phyloP scores from a whole-genome alignment of 2,329 filamentous ascomycete genomes.

The Aspergillus texensis region DNA sequence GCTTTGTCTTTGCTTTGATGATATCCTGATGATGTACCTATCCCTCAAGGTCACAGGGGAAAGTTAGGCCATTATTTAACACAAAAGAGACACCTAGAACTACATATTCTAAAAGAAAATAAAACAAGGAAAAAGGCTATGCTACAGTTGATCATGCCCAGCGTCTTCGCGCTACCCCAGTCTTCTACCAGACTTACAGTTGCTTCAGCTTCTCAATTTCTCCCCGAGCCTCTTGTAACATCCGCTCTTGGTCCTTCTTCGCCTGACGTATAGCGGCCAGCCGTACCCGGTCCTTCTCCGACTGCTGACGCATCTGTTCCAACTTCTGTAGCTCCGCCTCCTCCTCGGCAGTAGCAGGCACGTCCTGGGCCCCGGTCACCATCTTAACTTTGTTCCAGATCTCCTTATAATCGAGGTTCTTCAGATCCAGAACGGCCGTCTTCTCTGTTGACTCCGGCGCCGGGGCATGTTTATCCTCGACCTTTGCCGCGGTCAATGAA shows the following conservation, averaged over 20 bases:
- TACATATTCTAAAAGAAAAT: constrained; percentile 20
- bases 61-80: constrained; percentile 1
- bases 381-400: constrained; percentile 48
- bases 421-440: constrained; percentile 41
- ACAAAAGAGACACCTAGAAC: constrained; percentile 17
- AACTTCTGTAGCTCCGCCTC: constrained; percentile 38
- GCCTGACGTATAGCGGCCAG: constrained; percentile 44
- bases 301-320: constrained; percentile 36
- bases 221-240: constrained; percentile 48
- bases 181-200: constrained; percentile 26
- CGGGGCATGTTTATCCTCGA: constrained; percentile 39
- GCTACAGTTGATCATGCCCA: constrained; percentile 25
- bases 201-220: constrained; percentile 46
- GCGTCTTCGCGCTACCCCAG: constrained; percentile 1
- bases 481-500: constrained; percentile 25
- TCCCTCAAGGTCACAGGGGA: neutral
- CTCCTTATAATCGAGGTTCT: constrained; percentile 40
- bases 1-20: neutral
- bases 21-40: constrained; percentile 1
- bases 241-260: constrained; percentile 49
- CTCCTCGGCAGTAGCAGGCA: constrained; percentile 39
- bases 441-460: constrained; percentile 34
- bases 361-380: constrained; percentile 43
- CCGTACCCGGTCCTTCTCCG: constrained; percentile 42
- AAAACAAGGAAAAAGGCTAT: constrained; percentile 24